Base-by-base conservation (phyloP, 164 flowering plant genomes). In the Cinnamomum chago region DNA sequence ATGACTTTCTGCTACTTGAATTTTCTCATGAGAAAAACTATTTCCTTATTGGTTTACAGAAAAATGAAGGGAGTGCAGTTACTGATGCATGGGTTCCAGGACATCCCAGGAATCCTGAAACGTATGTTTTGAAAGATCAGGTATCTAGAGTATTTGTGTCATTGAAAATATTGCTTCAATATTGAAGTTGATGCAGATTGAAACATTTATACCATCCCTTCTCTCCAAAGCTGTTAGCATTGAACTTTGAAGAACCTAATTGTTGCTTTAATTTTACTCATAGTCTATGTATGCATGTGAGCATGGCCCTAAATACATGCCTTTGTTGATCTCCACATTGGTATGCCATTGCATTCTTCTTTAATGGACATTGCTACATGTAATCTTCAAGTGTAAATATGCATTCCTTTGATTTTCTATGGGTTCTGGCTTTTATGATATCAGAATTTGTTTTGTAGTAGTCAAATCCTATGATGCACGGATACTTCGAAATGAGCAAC, bases 51-150 rank as follows among this genome's bases (percentile, higher is more conserved):
- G 23, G 67, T 79, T 13, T 82, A 72, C 88, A 95, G 97, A 87
- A 83, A 85, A 70, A 75, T 78, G 79, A 76, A 50, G 75, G 35
- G n/a, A 35, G 50, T 55, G 60, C 25, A n/a, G 3, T 23, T 25
- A 22, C 70, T 75, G 92, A 87, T 30, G 70, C 33, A 7, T 95
- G 98, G 99, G 77, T 69, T 18, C 97, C 99, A 20, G 99, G 99
- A 78, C 83, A 81, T 72, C 65, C 85, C 22, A 85, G 99, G 73
- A 95, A 95, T 77, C 97, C 93, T 58, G 98, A 95, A 52, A 40
- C 86, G 23, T 95, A 95, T 80, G 74, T 87, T 47, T 77, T 95
- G 70, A 92, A 90, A 83, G 99, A 95, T 77, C 97, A 90, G 99
- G 99, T 93, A 88, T 30, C 3, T 58, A 35, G 58, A 60, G 2